Conservation (phyloP, 2,329 filamentous ascomycete genomes). For the Tolypocladium amazonense region DNA sequence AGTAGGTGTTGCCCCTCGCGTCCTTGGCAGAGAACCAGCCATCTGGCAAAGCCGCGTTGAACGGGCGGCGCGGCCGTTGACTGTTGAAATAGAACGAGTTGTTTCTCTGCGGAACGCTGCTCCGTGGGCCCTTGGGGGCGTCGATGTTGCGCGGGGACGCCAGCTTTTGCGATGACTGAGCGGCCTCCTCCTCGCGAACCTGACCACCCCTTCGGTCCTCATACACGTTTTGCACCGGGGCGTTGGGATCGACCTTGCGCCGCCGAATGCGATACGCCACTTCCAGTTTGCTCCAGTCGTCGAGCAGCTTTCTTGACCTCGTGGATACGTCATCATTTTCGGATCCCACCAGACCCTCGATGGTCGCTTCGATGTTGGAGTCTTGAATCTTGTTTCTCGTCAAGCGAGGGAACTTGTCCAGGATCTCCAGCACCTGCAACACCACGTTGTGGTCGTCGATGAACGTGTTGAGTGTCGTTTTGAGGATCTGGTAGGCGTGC, state of each 20-base stretch:
- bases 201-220: conserved; percentile 48
- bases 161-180: conserved; percentile 27
- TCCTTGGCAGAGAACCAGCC: conserved; percentile 79
- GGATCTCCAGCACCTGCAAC: conserved; percentile 78
- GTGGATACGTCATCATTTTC: conserved; percentile 66
- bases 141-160: conserved; percentile 35
- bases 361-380: conserved; percentile 81
- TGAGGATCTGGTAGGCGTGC: conserved; percentile 94
- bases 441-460: conserved; percentile 84
- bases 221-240: conserved; percentile 42
- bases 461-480: conserved; percentile 75
- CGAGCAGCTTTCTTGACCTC: conserved; percentile 60
- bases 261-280: conserved; percentile 87
- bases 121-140: conserved; percentile 49
- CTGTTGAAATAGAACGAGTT: conserved; percentile 37
- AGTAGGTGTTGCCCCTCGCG: conserved; percentile 64
- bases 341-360: conserved; percentile 56
- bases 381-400: conserved; percentile 96
- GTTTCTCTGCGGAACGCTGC: conserved; percentile 45
- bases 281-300: conserved; percentile 82
- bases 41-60: conserved; percentile 53
- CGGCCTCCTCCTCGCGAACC: conserved; percentile 28
- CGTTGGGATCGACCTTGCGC: conserved; percentile 70
- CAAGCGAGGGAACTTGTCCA: conserved; percentile 78
- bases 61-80: conserved; percentile 43